Evolutionary conservation across 495 filamentous ascomycete species (phyloP).

Genomic region (Penicillium atrosanguineum): DNA sequence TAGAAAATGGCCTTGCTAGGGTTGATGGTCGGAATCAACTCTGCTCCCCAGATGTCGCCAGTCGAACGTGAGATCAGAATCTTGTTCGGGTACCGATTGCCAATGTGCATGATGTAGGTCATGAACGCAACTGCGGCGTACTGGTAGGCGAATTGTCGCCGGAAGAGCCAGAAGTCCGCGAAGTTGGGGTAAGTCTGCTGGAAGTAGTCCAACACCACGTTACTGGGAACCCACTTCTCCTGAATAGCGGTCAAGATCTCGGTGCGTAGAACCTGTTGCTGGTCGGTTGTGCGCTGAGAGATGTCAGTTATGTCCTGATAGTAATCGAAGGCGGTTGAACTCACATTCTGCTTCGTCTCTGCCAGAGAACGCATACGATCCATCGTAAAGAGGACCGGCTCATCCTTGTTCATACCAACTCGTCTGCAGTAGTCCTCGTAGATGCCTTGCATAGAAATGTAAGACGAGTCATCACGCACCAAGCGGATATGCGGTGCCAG

Average conservation of each 20-base stretch:
- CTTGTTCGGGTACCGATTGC: slow-evolving; percentile 90
- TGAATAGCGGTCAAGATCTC: slow-evolving; percentile 92
- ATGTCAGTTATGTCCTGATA: slow-evolving; percentile 16
- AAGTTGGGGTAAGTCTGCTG: slow-evolving; percentile 83
- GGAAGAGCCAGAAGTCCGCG: slow-evolving; percentile 96
- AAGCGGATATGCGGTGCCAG: slow-evolving; percentile 89
- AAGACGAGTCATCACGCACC: slow-evolving; percentile 91
- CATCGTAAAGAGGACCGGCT: slow-evolving; percentile 91
- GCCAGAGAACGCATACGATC: slow-evolving; percentile 78
- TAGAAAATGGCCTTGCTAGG: slow-evolving; percentile 80
- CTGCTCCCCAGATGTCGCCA: slow-evolving; percentile 94
- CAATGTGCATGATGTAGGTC: slow-evolving; percentile 97
- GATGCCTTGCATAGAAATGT: slow-evolving; percentile 88
- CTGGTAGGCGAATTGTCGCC: slow-evolving; percentile 92
- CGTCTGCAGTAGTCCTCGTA: slow-evolving; percentile 94
- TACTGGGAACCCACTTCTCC: slow-evolving; percentile 81
- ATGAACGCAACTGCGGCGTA: slow-evolving; percentile 96
- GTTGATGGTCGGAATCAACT: slow-evolving; percentile 83
- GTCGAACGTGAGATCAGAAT: slow-evolving; percentile 84
- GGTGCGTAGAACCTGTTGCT: slow-evolving; percentile 65
- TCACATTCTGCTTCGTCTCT: slow-evolving; percentile 63
- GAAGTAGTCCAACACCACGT: slow-evolving; percentile 84
- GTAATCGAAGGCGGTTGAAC: slow-evolving; percentile 2
- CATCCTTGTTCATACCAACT: slow-evolving; percentile 84
- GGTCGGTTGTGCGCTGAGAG: slow-evolving; percentile 60